These are phyloP conservation scores for Fomes fomentarius DNA, from an alignment of 1,284 basidiomycete species.

Conservation along the genomic window DNA sequence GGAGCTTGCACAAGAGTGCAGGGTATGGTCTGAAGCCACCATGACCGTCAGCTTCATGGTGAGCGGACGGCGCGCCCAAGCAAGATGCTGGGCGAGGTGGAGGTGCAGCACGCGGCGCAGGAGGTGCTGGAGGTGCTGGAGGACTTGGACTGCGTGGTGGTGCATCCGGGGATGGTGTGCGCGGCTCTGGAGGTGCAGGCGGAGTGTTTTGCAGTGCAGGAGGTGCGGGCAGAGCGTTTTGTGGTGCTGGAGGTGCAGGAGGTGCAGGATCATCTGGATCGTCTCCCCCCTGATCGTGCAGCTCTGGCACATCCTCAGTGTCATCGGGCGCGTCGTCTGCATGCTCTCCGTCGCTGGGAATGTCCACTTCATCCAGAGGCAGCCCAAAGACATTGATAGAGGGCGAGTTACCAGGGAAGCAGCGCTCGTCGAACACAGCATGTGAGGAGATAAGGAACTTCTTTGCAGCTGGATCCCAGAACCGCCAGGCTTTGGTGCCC, in stretches of 20 bases:
- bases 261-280: conserved; percentile 6
- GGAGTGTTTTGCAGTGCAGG: too few species aligned
- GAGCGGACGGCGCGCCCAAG: conserved; percentile 1
- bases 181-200: too few species aligned
- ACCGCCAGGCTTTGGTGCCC: conserved; percentile 33
- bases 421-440: conserved; percentile 35
- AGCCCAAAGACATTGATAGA: conserved; percentile 8
- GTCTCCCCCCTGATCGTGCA: not conserved
- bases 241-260: conserved; percentile 9
- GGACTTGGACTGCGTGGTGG: too few species aligned
- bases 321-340: not conserved
- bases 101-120: not conserved
- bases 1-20: conserved; percentile 6
- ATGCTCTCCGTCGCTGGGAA: not conserved
- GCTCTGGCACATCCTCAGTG: not conserved
- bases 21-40: conserved; percentile 9
- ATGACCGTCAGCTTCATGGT: not conserved
- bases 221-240: too few species aligned
- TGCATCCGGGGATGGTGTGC: too few species aligned
- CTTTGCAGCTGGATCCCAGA: conserved; percentile 30
- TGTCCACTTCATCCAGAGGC: too few species aligned
- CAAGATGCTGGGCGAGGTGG: not conserved
- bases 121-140: conserved; percentile 2
- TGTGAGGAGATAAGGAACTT: conserved; percentile 26
- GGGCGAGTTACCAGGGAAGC: conserved; percentile 16